phyloP scores from a whole-genome alignment of 106 monocot genomes.

The Apostasia ramifera region DNA sequence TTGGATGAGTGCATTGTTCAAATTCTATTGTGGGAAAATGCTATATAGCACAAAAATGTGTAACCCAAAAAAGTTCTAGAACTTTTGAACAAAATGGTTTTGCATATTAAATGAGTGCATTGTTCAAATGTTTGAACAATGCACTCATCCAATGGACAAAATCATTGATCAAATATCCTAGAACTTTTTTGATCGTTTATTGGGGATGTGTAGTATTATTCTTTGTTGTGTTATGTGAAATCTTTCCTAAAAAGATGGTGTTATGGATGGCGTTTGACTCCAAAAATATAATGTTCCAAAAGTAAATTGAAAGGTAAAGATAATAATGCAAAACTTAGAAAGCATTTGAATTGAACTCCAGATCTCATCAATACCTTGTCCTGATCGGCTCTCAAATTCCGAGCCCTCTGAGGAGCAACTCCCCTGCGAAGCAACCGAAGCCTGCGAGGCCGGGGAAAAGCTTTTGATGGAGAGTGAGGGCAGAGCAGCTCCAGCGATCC shows the following conservation, averaged over 20 bases:
- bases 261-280: not conserved
- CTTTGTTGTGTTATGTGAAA: not conserved
- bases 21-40: no score
- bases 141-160: no score
- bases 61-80: no score
- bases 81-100: no score
- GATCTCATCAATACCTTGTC: slow-evolving; percentile 17
- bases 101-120: no score
- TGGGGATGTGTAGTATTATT: no score
- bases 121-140: no score
- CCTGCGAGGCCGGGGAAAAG: slow-evolving; percentile 5
- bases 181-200: no score
- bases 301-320: not conserved
- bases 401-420: slow-evolving; percentile 20
- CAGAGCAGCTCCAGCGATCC: not conserved
- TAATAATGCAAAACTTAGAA: no score
- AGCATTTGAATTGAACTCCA: not conserved
- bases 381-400: slow-evolving; percentile 11
- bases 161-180: no score
- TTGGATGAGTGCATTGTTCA: no score
- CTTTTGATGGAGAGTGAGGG: not conserved
- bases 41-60: no score
- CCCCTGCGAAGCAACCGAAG: slow-evolving; percentile 24
- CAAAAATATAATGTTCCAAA: not conserved
- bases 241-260: not conserved